Evolutionary conservation across 1,284 basidiomycete species (phyloP).

Genomic region (Leccinum fallax): DNA sequence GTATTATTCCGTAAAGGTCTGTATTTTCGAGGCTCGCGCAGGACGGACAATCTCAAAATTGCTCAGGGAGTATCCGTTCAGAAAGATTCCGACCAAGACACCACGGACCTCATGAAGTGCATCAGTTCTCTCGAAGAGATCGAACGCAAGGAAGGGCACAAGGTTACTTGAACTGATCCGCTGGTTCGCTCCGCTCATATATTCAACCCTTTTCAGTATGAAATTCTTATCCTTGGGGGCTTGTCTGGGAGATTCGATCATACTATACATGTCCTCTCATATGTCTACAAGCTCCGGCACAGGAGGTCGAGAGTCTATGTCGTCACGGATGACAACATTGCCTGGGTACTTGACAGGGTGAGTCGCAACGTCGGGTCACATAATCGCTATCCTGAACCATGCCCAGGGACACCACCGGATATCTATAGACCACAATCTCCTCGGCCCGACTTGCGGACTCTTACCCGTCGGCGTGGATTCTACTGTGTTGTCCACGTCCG

Average conservation of each 20-base stretch:
- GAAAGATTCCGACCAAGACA: conserved; percentile 74
- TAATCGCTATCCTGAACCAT: conserved; percentile 3
- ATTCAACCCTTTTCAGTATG: conserved; percentile 43
- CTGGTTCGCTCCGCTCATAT: too few species aligned
- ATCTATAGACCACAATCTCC: conserved; percentile 65
- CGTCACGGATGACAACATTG: conserved; percentile 85
- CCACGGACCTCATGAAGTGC: conserved; percentile 96
- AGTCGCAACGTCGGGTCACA: conserved; percentile 27
- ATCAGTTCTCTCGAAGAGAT: conserved; percentile 63
- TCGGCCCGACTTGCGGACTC: conserved; percentile 92
- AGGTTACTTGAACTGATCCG: conserved; percentile 33
- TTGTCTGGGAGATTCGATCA: conserved; percentile 92
- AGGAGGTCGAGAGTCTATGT: conserved; percentile 67
- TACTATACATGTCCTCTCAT: conserved; percentile 87
- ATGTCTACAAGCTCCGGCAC: conserved; percentile 80
- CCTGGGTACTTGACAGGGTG: conserved; percentile 85
- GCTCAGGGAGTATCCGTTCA: conserved; percentile 67
- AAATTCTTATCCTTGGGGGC: conserved; percentile 85
- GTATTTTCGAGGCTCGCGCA: conserved; percentile 17
- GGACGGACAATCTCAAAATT: conserved; percentile 7
- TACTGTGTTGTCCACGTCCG: conserved; percentile 78
- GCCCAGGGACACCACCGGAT: conserved; percentile 80
- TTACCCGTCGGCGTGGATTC: conserved; percentile 85
- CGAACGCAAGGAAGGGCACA: conserved; percentile 42
- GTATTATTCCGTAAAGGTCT: conserved; percentile 68